Percentiles rank a stretch among this genome's conserved stretches.
Evolutionary conservation across 495 filamentous ascomycete species (phyloP).

Genomic region (Alectoria sarmentosa): DNA sequence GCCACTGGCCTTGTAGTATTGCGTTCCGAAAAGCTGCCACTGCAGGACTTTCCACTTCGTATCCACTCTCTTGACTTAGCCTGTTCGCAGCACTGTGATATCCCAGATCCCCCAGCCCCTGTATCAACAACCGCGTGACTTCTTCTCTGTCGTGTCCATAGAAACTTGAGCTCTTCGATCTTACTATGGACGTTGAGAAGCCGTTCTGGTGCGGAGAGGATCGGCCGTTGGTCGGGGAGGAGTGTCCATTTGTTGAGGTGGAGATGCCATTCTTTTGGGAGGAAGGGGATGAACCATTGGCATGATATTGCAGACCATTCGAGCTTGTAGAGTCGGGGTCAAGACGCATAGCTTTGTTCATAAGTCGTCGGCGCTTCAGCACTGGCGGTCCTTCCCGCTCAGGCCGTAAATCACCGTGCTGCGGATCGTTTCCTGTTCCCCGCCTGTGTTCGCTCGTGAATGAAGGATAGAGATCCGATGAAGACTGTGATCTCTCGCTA

Average conservation of each 20-base stretch:
- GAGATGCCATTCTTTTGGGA: conserved; percentile 37
- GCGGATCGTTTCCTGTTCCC: conserved; percentile 1
- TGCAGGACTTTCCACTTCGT: conserved; percentile 73
- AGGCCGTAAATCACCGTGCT: conserved; percentile 7
- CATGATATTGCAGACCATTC: conserved; percentile 43
- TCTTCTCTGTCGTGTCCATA: conserved; percentile 89
- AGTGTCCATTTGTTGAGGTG: conserved; percentile 46
- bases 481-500: background rate
- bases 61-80: conserved; percentile 78
- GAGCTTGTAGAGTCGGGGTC: conserved; percentile 43
- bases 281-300: conserved; percentile 39
- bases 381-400: conserved; percentile 30
- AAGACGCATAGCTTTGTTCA: conserved; percentile 51
- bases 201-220: conserved; percentile 41
- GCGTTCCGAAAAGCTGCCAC: conserved; percentile 81
- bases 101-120: conserved; percentile 80
- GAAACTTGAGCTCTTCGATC: conserved; percentile 37
- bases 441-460: background rate
- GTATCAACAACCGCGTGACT: conserved; percentile 86
- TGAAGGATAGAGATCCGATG: conserved; percentile 4
- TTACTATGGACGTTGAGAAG: conserved; percentile 32
- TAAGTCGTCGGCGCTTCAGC: conserved; percentile 56
- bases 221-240: conserved; percentile 36
- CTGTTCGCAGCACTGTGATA: conserved; percentile 68
- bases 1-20: conserved; percentile 76